Percentiles rank a stretch among this genome's conserved stretches.
Evolutionary conservation across 352 stramenopile species (phyloP).

Genomic region (Halophytophthora polymorphica): DNA sequence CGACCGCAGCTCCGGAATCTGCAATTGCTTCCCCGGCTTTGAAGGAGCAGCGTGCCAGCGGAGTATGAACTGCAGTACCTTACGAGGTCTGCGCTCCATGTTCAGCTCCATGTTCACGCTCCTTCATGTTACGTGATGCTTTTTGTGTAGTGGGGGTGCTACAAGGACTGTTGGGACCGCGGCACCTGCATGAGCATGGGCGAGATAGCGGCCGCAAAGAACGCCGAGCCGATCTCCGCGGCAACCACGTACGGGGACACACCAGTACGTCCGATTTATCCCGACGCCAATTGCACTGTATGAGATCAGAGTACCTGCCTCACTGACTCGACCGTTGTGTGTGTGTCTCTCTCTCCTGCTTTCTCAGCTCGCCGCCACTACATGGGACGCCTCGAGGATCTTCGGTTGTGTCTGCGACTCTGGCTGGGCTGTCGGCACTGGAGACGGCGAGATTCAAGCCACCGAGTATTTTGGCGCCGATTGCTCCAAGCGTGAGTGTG

Average conservation of each 20-base stretch:
- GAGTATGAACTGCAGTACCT: constrained; percentile 25
- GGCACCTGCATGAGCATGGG: constrained; percentile 83
- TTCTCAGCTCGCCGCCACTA: too few relatives aligned
- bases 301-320: background rate
- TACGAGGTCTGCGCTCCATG: background rate
- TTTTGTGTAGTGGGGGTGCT: constrained; percentile 21
- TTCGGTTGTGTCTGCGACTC: constrained; percentile 90
- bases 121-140: background rate
- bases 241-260: constrained; percentile 62
- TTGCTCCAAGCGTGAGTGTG: constrained; percentile 67
- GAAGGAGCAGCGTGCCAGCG: constrained; percentile 78
- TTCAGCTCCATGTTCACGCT: background rate
- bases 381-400: constrained; percentile 91
- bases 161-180: constrained; percentile 71
- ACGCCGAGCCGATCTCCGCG: constrained; percentile 61
- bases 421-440: constrained; percentile 76
- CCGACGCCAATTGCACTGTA: background rate
- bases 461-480: constrained; percentile 89
- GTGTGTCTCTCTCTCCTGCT: too few relatives aligned
- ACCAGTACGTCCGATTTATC: constrained; percentile 24
- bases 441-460: constrained; percentile 66
- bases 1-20: constrained; percentile 65
- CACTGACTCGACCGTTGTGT: constrained; percentile 14
- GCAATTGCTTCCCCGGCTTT: constrained; percentile 83
- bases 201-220: constrained; percentile 58